Evolutionary conservation across 345 rosid genomes (phyloP).

Genomic region (Camelina sativa): DNA sequence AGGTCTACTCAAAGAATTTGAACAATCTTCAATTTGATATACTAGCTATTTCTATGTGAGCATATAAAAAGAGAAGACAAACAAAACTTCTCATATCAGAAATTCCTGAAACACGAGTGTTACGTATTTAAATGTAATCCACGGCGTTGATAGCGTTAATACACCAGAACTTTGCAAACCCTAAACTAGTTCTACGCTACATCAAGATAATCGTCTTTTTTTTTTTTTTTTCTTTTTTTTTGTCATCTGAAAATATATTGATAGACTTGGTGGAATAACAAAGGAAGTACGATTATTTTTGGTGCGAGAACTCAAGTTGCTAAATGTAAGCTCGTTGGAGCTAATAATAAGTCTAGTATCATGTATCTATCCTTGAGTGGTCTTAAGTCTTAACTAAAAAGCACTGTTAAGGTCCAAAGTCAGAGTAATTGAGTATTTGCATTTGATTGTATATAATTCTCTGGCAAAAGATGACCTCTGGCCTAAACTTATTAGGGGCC

Average conservation of each 20-base stretch:
- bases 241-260: no score
- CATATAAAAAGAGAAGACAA: neutral
- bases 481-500: slow-evolving; percentile 3
- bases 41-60: neutral
- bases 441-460: neutral
- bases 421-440: neutral
- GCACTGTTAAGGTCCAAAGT: neutral
- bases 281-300: neutral
- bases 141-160: no score
- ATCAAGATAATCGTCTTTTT: no score
- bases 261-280: no score
- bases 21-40: neutral
- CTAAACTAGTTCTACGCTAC: no score
- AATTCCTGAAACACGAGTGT: neutral
- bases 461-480: neutral
- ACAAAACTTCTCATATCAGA: neutral
- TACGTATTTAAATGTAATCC: no score
- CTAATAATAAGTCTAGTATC: neutral
- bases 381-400: neutral
- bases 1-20: neutral
- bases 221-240: no score
- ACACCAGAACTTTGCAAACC: no score
- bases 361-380: neutral
- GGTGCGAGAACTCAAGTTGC: neutral
- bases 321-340: no score